Evolutionary conservation across 257 asterid genomes (phyloP), one percentile per base, ranked within the genome.

Genomic region (Sherardia arvensis): DNA sequence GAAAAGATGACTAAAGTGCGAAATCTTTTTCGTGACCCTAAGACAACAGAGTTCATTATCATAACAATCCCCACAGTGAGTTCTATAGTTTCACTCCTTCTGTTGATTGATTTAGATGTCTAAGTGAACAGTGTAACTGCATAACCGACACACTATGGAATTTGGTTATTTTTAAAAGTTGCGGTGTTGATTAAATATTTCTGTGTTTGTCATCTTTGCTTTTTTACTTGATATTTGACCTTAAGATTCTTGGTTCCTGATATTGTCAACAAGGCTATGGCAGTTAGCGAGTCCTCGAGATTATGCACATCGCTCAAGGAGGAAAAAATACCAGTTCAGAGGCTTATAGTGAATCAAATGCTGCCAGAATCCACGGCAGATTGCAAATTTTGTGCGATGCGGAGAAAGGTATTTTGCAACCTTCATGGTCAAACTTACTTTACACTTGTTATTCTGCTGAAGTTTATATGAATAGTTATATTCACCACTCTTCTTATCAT

Each of bases 51-150:
- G 71, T 85, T 88, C 73, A 81, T 88, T 71, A 82, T 80, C 11
- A 92, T 88, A 45, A 85, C 91, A 53, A 88, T 85, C 61, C 95
- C 94, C 79, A 80, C 94, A 23, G 94, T 85, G 80, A 79, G 73
- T 57, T 70, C 65, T 59, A 57, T 30, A 17, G 55, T 43, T 45
- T 40, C 59, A 61, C 63, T 34, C 59, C 27, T 51, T 30, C 64
- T 29, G 9, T 36, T 25, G 15, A 26, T 18, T 33, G 49, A 17
- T 27, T 2, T 22, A 28, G 73, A 33, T 11, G 18, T 47, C 51
- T 34, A 65, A 71, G 6, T 38, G 9, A 29, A 47, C 10, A 43
- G 38, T 22, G 30, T 27, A 69, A 20, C 61, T 68, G 17, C 23
- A 53, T 40, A 10, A 28, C 18, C n/a, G 1, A 28, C n/a, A 15